Conservation (phyloP, 805 yeast species). For the Starmerella lactis-condensi region DNA sequence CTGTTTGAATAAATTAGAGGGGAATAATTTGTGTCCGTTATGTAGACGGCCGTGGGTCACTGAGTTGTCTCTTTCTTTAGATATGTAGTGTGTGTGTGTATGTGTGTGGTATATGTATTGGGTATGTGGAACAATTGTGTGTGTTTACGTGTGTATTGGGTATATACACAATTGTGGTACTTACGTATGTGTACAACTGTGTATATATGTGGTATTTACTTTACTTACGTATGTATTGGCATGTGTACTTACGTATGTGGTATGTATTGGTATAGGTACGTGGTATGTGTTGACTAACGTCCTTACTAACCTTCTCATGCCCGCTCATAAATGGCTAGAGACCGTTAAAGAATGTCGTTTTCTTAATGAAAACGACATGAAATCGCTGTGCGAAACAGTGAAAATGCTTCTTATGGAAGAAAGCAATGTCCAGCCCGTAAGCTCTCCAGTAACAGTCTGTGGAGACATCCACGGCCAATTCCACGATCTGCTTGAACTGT, state of each 20-base stretch:
- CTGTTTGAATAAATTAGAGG: conserved; percentile 3
- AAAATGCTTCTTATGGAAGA: conserved; percentile 93
- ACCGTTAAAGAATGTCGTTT: conserved; percentile 79
- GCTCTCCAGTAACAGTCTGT: conserved; percentile 80
- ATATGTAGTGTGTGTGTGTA: no score
- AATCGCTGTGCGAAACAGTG: conserved; percentile 84
- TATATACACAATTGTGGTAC: no score
- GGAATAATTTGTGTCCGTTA: conserved; percentile 2
- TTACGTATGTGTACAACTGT: no score
- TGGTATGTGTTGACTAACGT: no score
- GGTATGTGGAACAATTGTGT: no score
- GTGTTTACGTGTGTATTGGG: no score
- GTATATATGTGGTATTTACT: no score
- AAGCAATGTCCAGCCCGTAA: conserved; percentile 86
- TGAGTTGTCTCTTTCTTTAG: no score
- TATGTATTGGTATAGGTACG: no score
- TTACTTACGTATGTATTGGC: no score
- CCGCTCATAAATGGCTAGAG: conserved; percentile 89
- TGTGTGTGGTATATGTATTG: no score
- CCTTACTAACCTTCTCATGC: conserved; percentile 5
- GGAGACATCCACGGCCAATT: conserved; percentile 95
- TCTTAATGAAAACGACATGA: conserved; percentile 82
- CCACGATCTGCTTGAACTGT: conserved; percentile 79
- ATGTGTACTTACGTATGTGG: no score
- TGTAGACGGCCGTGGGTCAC: conserved; percentile 10